These are phyloP conservation scores for Cubamyces lactineus DNA, from an alignment of 768 basidiomycete species.

Conservation along the genomic window DNA sequence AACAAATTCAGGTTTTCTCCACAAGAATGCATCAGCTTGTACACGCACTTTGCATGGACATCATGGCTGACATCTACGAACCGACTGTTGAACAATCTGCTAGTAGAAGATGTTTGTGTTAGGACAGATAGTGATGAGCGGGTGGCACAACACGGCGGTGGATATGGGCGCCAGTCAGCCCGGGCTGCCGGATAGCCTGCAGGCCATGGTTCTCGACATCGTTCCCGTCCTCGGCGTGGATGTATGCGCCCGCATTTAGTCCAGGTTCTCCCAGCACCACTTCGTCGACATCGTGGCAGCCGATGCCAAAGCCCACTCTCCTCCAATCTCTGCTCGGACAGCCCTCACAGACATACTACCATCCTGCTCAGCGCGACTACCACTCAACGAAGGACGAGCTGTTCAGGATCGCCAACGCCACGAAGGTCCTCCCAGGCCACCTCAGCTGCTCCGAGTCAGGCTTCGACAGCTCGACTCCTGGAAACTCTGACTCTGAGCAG, in stretches of 20 bases:
- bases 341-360: slow-evolving; percentile 66
- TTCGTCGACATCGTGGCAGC: slow-evolving; percentile 14
- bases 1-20: no score
- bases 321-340: slow-evolving; percentile 62
- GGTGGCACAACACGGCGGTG: no score
- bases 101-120: no score
- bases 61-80: no score
- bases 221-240: slow-evolving; percentile 3
- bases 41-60: no score
- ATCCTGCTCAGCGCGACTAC: slow-evolving; percentile 49
- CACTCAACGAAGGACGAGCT: slow-evolving; percentile 56
- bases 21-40: no score
- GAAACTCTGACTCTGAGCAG: slow-evolving; percentile 23
- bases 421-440: slow-evolving; percentile 22
- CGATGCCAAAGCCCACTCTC: slow-evolving; percentile 59
- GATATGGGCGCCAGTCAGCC: background rate
- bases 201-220: slow-evolving; percentile 11
- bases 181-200: background rate
- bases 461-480: slow-evolving; percentile 26
- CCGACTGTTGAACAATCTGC: no score
- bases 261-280: slow-evolving; percentile 8
- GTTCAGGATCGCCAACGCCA: slow-evolving; percentile 45
- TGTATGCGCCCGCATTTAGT: slow-evolving; percentile 16
- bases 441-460: slow-evolving; percentile 22
- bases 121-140: no score